Base-by-base conservation (phyloP, 2,329 filamentous ascomycete genomes). In the Coleophoma crateriformis region DNA sequence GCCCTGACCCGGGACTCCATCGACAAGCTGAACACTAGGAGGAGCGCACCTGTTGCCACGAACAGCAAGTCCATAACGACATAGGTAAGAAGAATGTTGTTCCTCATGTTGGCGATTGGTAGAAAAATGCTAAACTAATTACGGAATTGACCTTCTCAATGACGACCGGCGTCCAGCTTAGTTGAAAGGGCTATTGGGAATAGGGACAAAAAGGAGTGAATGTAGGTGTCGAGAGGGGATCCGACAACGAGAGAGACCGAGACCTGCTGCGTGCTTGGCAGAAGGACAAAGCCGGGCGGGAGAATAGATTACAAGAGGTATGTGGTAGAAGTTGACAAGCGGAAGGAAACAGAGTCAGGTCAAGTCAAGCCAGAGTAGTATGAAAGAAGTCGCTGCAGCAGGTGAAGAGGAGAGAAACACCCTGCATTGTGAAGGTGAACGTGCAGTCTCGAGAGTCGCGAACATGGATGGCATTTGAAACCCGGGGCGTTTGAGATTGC, bases 51-150 rank as follows among this genome's bases (percentile, higher is more conserved):
- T 15, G 72, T 71, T 48, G 64, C 65, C 34, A 77, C 68, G 61
- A 81, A 81, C 56, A 79, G 61, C 43, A 77, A 55, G 62, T 81
- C 75, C 52, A 73, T 64, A 40, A 63, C 65, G 50, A 79, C 60
- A 62, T 75, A 82, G 51, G 72, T 68, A 58, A 75, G 59, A 55
- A 80, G 71, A 40, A 81, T 67, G 54, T 73, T 77, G 68, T 78
- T 74, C 43, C 49, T 68, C 70, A 74, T 78, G 55, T 54, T 52
- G 49, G 49, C 39, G 48, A 27, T 33, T 38, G 33, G n/a, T n/a
- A 38, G 35, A 38, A 14, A 17, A 3, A 32, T 39, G 8, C 33
- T 14, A 27, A 38, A 14, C 37, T 20, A n/a, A 37, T 43, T 20
- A 39, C 7, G 33, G 22, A 20, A 19, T 44, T 14, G 48, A 27